Evolutionary conservation across 371 early-diverging fungal species (phyloP).

Genomic region (Syncephalastrum sp.): DNA sequence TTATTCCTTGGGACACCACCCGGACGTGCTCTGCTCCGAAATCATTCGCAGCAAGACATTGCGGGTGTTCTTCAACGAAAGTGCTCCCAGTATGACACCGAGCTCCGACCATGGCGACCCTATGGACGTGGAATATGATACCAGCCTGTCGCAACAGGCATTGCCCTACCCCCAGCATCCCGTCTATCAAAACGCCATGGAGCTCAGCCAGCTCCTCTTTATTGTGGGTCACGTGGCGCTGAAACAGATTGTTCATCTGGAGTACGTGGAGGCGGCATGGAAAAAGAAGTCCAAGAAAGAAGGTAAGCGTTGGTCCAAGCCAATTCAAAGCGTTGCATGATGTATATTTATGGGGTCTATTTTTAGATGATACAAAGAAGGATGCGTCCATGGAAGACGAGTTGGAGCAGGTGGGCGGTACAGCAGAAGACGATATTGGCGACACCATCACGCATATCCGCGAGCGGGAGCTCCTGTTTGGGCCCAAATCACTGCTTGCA

Average conservation of each 20-base stretch:
- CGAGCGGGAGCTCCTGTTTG: conserved; percentile 88
- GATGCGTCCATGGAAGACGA: conserved; percentile 61
- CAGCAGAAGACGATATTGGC: conserved; percentile 93
- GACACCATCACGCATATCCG: conserved; percentile 84
- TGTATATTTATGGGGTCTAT: neutral
- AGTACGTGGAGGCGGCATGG: conserved; percentile 85
- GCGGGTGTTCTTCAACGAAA: too few relatives aligned
- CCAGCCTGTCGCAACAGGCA: conserved; percentile 25
- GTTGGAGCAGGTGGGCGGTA: conserved; percentile 88
- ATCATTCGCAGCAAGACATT: conserved; percentile 67
- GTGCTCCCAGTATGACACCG: conserved; percentile 5
- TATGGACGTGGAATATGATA: conserved; percentile 34
- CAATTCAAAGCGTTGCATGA: neutral
- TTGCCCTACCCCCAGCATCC: conserved; percentile 27
- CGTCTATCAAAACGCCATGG: conserved; percentile 57
- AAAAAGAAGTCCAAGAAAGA: conserved; percentile 65
- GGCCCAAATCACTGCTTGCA: conserved; percentile 71
- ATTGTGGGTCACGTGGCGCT: conserved; percentile 93
- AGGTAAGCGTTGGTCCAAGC: conserved; percentile 6
- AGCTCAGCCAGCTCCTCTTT: conserved; percentile 84
- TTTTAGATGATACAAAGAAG: conserved; percentile 9
- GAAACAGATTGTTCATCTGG: conserved; percentile 93
- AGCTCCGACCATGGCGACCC: conserved; percentile 14
- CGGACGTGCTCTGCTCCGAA: conserved; percentile 75
- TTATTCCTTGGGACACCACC: conserved; percentile 84